Evolutionary conservation across 768 basidiomycete genomes (phyloP).

Genomic region (Lentinula lateritia): DNA sequence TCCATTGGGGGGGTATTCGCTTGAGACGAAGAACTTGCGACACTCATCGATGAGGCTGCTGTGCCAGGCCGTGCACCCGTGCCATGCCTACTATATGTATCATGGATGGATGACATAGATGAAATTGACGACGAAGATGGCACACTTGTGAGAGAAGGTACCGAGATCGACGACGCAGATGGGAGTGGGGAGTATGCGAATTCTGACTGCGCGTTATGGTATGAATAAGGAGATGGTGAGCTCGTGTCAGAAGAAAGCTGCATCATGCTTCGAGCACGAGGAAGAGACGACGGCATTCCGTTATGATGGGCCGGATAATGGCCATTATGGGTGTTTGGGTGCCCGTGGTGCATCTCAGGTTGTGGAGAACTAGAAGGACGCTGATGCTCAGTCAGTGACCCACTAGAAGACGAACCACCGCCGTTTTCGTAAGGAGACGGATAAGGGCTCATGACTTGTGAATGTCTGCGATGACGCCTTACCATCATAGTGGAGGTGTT

Average conservation of each 20-base stretch:
- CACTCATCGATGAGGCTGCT: conserved; percentile 71
- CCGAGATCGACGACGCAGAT: conserved; percentile 9
- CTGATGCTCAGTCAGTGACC: conserved; percentile 40
- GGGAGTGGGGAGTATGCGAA: conserved; percentile 75
- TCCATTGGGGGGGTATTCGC: conserved; percentile 79
- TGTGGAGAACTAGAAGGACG: conserved; percentile 71
- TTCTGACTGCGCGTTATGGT: conserved; percentile 64
- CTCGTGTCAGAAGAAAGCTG: conserved; percentile 65
- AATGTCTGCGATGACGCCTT: conserved; percentile 70
- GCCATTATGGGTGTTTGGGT: conserved; percentile 22
- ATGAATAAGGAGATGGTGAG: conserved; percentile 39
- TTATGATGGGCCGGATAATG: conserved; percentile 31
- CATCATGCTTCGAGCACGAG: conserved; percentile 81
- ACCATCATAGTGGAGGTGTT: conserved; percentile 54
- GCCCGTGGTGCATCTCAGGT: conserved; percentile 35
- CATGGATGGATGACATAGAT: conserved; percentile 38
- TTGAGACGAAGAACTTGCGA: conserved; percentile 72
- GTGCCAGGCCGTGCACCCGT: conserved; percentile 63
- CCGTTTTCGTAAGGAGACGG: conserved; percentile 73
- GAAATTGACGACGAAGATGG: conserved; percentile 7
- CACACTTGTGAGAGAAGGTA: conserved; percentile 5
- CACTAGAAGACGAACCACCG: conserved; percentile 5
- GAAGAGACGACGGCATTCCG: conserved; percentile 30
- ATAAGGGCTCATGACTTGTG: conserved; percentile 85
- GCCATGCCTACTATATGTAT: conserved; percentile 21